phyloP scores from a whole-genome alignment of 2,329 filamentous ascomycete genomes.

The Didymella glomerata region DNA sequence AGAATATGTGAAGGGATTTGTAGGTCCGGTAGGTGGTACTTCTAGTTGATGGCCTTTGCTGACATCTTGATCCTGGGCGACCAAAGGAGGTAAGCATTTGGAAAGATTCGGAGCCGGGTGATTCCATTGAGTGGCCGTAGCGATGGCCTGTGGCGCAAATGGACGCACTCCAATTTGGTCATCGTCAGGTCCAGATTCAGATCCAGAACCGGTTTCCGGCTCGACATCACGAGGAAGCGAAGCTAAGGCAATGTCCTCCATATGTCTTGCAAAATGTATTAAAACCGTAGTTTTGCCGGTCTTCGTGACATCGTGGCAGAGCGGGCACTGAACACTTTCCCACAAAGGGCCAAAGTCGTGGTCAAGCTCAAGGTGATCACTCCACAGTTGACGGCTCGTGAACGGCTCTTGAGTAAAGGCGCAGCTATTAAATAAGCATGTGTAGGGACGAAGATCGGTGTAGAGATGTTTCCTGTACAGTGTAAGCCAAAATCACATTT shows the following conservation, averaged over 20 bases:
- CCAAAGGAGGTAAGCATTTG: no score
- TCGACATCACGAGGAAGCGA: constrained; percentile 29
- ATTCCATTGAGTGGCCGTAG: no score
- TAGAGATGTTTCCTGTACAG: constrained; percentile 40
- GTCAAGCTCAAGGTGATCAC: constrained; percentile 28
- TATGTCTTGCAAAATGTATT: constrained; percentile 32
- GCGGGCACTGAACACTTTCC: constrained; percentile 24
- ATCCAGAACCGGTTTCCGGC: constrained; percentile 27
- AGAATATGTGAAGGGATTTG: no score
- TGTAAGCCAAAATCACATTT: no score
- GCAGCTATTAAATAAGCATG: constrained; percentile 29
- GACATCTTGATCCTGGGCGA: no score
- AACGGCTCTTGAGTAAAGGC: constrained; percentile 25
- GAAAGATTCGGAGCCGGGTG: no score
- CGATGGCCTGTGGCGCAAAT: no score
- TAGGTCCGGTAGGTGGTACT: no score
- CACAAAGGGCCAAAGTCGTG: constrained; percentile 30
- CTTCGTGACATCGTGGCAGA: constrained; percentile 28
- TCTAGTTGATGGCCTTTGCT: no score
- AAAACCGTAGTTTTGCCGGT: constrained; percentile 29
- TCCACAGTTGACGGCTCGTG: constrained; percentile 25
- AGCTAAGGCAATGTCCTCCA: constrained; percentile 37
- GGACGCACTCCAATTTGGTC: no score
- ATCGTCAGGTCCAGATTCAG: neutral
- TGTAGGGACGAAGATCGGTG: constrained; percentile 32